These are phyloP conservation scores for Metarhizium guizhouense DNA, from an alignment of 2,329 filamentous ascomycete species.

Conservation along the genomic window DNA sequence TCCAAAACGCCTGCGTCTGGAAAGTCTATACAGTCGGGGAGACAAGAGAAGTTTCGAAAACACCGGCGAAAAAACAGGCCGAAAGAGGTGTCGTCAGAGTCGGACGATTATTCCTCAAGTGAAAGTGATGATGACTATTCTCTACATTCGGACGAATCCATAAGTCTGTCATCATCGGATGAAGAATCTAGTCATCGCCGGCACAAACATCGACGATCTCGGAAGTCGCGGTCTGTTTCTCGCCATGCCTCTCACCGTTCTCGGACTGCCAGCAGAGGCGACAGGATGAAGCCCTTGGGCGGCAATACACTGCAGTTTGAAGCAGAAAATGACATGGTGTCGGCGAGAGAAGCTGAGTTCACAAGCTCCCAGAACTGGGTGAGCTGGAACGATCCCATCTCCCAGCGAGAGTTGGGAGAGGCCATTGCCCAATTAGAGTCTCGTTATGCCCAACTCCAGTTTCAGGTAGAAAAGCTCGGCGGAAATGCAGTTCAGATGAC, in stretches of 20 bases:
- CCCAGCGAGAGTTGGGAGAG: conserved; percentile 1
- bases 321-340: background rate
- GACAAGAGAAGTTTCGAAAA: background rate
- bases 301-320: background rate
- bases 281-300: background rate
- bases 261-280: background rate
- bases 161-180: background rate
- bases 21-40: background rate
- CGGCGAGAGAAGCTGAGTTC: background rate
- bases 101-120: background rate
- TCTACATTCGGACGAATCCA: background rate
- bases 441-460: background rate
- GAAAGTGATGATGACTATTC: background rate
- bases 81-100: background rate
- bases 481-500: background rate
- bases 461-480: conserved; percentile 1
- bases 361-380: background rate
- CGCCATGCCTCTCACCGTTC: background rate
- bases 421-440: conserved; percentile 5
- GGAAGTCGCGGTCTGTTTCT: background rate
- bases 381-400: background rate
- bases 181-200: background rate
- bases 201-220: background rate
- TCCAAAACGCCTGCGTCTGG: background rate
- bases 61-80: background rate